Evolutionary conservation across 2,329 filamentous ascomycete species (phyloP), one percentile per base, ranked within the genome.

Genomic region (Didymella arachidicola): DNA sequence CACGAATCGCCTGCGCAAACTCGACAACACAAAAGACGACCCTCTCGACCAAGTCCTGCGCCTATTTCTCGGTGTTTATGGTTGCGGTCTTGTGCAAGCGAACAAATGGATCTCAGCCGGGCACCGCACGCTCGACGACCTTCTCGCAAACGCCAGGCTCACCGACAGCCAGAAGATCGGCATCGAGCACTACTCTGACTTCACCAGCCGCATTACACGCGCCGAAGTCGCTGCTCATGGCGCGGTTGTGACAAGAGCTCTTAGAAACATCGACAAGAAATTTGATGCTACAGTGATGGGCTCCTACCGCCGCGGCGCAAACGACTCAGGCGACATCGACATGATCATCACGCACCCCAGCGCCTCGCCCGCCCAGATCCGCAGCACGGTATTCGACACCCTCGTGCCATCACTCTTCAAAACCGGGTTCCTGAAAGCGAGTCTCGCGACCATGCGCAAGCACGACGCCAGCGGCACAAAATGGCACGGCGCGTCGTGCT

Each of bases 401-500:
- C 83, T 97, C 7, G 81, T 96, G 0, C 81, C 82, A 0, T 73
- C 77, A 0, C 83, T 98, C 8, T 86, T 86, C 39, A 68, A 76
- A 5, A 83, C 80, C 0, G 12, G 12, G 11, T 96, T 96, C 68
- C 81, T 97, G 4, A 88, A 89, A 49, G 87, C 83, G 2, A 83
- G 84, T 1, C 83, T 97, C 8, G 89, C 91, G 0, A 83, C 84
- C 7, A 79, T 79, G 7, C 78, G 79, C n/a, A 79, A 80, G 27
- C 75, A 77, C 8, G 81, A 70, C 38, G 47, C 85, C 22, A 59
- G 48, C 10, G 89, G 90, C 0, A 90, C 87, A 25, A 96, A 95
- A 78, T 97, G 92, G 92, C 91, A 96, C 64, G 93, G 94, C 3
- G 93, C 90, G 51, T 95, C 90, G 38, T 85, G 88, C 11, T 80